Base-by-base conservation (phyloP, 2,329 filamentous ascomycete species). In the Fusarium tjaetaba region DNA sequence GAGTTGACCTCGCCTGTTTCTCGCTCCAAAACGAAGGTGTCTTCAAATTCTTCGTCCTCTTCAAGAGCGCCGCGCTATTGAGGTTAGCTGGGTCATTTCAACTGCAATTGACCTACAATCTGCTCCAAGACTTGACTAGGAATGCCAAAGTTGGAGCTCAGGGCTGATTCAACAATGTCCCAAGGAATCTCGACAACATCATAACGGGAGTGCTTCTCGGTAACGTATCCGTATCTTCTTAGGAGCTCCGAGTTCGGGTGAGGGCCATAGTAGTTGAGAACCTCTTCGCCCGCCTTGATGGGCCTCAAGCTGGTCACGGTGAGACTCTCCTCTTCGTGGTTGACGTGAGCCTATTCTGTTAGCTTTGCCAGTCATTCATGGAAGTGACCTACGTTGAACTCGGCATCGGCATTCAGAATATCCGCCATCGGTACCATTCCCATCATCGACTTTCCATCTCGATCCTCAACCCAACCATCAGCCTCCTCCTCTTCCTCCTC, bases 341-440 rank as follows among this genome's bases (percentile, higher is more conserved):
- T 88, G 52, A 89, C 86, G 64, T 89, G 86, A 7, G 86, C 84
- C 87, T 88, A 34, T 30, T 20, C 34, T 48, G 60, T 77, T 51
- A 79, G 71, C 30, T 61, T n/a, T 28, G 38, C 24, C 24, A 8
- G 11, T 32, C 20, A 16, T 26, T 7, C 13, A 14, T 30, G 4
- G 13, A 20, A 16, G 18, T 42, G 41, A 81, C 86, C 76, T 76
- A 92, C 93, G 75, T 97, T 97, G 81, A 96, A 96, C 73, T 94
- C 91, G 9, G 93, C 94, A 80, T 97, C 94, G 0, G 95, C 94
- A 77, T 97, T 97, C 38, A 98, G 86, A 78, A 97, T 91, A 80
- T 97, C 95, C 2, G 95, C 95, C 85, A 98, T 89, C 3, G 95
- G 94, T 0, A 97, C 93, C 94, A 97, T 96, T 59, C 93, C 95